phyloP scores from a whole-genome alignment of 2,329 filamentous ascomycete species.

The Colletotrichum magnum region DNA sequence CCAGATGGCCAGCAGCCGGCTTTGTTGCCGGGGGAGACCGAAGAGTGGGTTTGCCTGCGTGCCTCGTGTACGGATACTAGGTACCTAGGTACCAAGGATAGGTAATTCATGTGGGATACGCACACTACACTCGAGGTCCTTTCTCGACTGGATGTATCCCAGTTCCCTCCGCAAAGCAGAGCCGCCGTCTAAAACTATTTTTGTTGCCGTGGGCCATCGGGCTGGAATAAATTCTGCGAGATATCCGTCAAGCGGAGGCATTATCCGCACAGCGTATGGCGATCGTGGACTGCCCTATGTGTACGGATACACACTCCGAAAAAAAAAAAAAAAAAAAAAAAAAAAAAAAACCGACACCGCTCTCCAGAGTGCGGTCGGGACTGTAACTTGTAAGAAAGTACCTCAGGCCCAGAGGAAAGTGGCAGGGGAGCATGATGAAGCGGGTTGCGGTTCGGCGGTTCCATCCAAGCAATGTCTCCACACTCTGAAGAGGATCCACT shows the following conservation, averaged over 20 bases:
- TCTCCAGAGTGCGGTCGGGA: neutral
- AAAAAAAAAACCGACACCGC: neutral
- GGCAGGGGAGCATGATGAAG: constrained; percentile 10
- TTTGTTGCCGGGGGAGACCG: constrained; percentile 1
- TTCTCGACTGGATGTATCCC: no score
- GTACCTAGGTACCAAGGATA: no score
- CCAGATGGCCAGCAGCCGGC: neutral
- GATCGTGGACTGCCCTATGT: neutral
- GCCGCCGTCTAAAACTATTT: no score
- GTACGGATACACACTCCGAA: no score
- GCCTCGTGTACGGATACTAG: no score
- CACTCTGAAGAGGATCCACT: constrained; percentile 16
- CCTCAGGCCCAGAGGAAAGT: constrained; percentile 3
- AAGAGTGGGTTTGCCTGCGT: neutral
- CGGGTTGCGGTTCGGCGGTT: constrained; percentile 16
- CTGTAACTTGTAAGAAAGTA: neutral
- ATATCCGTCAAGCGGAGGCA: neutral
- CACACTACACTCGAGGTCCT: no score
- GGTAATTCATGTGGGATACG: no score
- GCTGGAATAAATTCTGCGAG: no score
- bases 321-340: no score
- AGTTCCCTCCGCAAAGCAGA: no score
- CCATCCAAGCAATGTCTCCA: constrained; percentile 14
- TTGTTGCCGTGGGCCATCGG: no score
- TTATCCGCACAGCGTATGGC: neutral